These are phyloP conservation scores for Vitis hybrid DNA, from an alignment of 177 flowering plant species.

Conservation along the genomic window DNA sequence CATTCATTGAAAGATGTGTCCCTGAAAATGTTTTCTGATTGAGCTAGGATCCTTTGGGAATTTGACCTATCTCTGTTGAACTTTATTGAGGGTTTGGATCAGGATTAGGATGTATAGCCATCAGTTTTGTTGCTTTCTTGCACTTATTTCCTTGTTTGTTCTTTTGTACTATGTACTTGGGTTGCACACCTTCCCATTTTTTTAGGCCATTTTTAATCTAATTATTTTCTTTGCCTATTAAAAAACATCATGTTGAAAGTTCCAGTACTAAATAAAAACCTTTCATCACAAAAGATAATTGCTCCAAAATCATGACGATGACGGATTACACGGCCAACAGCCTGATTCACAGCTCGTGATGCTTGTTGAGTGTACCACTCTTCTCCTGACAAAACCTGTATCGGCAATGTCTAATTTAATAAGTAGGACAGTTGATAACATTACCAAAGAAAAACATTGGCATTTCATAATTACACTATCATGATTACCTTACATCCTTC, in stretches of 20 bases:
- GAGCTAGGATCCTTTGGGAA: no score
- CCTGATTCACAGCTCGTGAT: conserved; percentile 93
- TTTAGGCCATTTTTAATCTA: background rate
- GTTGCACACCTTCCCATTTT: background rate
- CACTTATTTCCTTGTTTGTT: no score
- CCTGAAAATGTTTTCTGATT: no score
- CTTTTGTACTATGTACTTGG: no score
- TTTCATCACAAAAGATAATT: conserved; percentile 91
- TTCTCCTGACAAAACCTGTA: conserved; percentile 71
- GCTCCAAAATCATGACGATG: conserved; percentile 98
- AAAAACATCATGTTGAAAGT: background rate
- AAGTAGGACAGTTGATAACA: background rate
- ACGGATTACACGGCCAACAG: conserved; percentile 98
- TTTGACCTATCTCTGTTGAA: no score
- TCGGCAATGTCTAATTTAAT: conserved; percentile 9
- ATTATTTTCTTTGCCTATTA: conserved; percentile 1
- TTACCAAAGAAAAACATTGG: background rate
- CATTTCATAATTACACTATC: background rate
- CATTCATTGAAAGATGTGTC: no score
- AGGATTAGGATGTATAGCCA: no score
- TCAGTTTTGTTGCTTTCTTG: no score
- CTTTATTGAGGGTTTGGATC: no score
- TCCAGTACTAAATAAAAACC: conserved; percentile 34
- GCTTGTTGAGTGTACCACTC: conserved; percentile 97
- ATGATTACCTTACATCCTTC: conserved; percentile 47